phyloP scores from a whole-genome alignment of 2,329 filamentous ascomycete species.

The Ophiostoma sp. region DNA sequence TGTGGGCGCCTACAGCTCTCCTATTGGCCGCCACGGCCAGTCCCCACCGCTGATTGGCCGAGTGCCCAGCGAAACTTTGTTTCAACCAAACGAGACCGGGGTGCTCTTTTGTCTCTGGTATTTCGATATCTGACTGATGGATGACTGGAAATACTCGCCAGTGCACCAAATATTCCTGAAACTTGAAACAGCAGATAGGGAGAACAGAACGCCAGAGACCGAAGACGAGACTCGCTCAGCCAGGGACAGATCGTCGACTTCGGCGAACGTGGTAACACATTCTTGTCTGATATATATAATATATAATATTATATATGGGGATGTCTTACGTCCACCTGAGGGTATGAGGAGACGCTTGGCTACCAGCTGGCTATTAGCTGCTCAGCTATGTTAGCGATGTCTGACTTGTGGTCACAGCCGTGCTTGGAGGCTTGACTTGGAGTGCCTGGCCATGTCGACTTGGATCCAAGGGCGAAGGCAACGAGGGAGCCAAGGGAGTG shows the following conservation, averaged over 20 bases:
- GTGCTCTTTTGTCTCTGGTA: neutral
- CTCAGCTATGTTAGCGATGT: neutral
- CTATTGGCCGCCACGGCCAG: neutral
- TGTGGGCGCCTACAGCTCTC: neutral
- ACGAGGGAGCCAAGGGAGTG: neutral
- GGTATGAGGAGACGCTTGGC: no score
- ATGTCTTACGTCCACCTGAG: neutral
- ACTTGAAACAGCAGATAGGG: neutral
- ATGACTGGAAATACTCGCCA: no score
- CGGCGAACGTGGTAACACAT: neutral
- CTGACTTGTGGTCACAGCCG: neutral
- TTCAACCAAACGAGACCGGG: neutral
- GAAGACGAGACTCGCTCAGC: neutral
- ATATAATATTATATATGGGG: neutral
- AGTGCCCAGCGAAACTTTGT: neutral
- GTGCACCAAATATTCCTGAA: neutral
- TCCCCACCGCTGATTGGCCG: neutral
- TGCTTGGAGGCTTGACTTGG: neutral
- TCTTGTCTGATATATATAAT: neutral
- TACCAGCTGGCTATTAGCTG: no score
- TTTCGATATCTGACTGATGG: neutral
- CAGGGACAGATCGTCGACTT: conserved; percentile 3
- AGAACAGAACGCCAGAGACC: neutral
- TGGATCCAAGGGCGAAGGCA: neutral
- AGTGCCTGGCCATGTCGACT: neutral